phyloP scores from a whole-genome alignment of 1,284 basidiomycete genomes.

The Trametes polyzona region DNA sequence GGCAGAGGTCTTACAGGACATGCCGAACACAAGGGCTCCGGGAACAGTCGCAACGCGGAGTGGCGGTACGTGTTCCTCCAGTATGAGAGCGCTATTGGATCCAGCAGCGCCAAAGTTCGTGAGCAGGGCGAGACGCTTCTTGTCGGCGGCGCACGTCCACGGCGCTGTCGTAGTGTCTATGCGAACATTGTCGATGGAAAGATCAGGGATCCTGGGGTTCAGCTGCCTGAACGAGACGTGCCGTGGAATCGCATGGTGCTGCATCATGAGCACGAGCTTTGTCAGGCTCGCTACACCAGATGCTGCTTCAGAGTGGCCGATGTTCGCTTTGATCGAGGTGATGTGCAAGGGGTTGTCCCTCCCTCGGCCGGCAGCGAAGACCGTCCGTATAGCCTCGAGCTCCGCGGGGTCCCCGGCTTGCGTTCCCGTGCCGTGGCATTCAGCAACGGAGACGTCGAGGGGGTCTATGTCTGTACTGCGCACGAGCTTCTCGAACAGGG shows the following conservation, averaged over 20 bases:
- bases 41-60: neutral
- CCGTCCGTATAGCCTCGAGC: constrained; percentile 61
- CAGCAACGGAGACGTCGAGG: constrained; percentile 58
- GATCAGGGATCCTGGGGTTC: constrained; percentile 57
- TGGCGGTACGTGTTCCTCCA: constrained; percentile 51
- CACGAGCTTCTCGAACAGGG: constrained; percentile 56
- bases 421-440: constrained; percentile 74
- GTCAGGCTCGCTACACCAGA: constrained; percentile 72
- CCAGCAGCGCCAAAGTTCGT: constrained; percentile 80
- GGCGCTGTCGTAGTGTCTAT: constrained; percentile 47
- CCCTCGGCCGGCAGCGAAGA: constrained; percentile 49
- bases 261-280: constrained; percentile 72
- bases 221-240: constrained; percentile 61
- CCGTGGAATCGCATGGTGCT: constrained; percentile 55
- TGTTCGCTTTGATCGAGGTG: constrained; percentile 71
- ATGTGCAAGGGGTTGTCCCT: constrained; percentile 59
- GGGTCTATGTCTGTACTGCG: constrained; percentile 49
- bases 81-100: constrained; percentile 63
- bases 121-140: constrained; percentile 56
- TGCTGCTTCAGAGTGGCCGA: constrained; percentile 76
- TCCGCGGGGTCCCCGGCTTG: constrained; percentile 72
- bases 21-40: constrained; percentile 48
- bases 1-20: constrained; percentile 59
- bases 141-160: constrained; percentile 46
- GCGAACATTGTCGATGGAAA: constrained; percentile 51